Conservation (phyloP, 805 yeast genomes). For the Metschnikowia continentalis region DNA sequence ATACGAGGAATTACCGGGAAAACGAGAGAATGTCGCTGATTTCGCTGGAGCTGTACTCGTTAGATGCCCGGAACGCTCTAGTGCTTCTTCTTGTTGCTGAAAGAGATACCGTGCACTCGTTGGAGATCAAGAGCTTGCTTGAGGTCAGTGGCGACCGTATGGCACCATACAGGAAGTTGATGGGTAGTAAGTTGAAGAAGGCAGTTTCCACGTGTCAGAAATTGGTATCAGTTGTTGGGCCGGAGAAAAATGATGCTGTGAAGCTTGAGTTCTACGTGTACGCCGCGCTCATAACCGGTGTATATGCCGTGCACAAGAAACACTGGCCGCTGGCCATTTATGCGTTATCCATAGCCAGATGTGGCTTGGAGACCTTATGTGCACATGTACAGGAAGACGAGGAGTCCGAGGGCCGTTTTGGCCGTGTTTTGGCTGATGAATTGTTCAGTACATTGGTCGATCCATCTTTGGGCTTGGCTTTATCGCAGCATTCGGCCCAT, state of each 20-base stretch:
- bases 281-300: constrained; percentile 50
- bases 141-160: constrained; percentile 49
- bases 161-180: constrained; percentile 43
- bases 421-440: constrained; percentile 47
- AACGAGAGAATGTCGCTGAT: constrained; percentile 48
- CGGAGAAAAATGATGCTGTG: constrained; percentile 31
- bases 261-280: constrained; percentile 33
- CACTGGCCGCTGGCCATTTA: constrained; percentile 53
- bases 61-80: constrained; percentile 51
- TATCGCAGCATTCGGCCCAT: constrained; percentile 35
- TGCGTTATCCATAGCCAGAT: constrained; percentile 56
- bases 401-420: constrained; percentile 10
- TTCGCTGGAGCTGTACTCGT: constrained; percentile 44
- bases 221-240: constrained; percentile 37
- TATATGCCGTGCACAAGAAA: constrained; percentile 46
- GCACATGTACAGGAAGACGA: constrained; percentile 8
- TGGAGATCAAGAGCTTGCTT: constrained; percentile 53
- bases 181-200: constrained; percentile 64
- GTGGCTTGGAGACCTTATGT: constrained; percentile 51
- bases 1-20: constrained; percentile 57
- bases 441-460: constrained; percentile 57
- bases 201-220: constrained; percentile 45
- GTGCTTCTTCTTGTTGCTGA: constrained; percentile 69
- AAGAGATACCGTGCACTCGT: constrained; percentile 66
- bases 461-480: constrained; percentile 57